Percentiles rank a stretch among this genome's conserved stretches.
Conservation (phyloP, 2,329 filamentous ascomycete genomes). For the Lasiodiplodia sp. region DNA sequence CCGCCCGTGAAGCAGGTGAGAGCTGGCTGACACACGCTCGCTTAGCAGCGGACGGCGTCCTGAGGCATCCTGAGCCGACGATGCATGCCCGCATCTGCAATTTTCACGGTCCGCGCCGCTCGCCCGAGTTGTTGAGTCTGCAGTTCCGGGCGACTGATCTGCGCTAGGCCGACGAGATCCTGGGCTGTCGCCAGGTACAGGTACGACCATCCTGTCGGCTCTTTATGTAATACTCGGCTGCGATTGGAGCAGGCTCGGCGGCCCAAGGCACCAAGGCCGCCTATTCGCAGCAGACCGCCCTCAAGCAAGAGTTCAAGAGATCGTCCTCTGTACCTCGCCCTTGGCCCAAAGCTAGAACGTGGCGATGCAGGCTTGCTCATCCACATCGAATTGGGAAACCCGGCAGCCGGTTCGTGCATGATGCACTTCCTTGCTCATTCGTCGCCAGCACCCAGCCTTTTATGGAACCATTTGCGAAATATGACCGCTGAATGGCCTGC, state of each 20-base stretch:
- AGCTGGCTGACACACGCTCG: not conserved
- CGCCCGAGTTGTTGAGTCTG: not conserved
- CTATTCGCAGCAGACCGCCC: not conserved
- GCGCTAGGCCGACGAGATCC: not conserved
- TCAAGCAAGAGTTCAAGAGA: not conserved
- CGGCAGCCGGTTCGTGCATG: not conserved
- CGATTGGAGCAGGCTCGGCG: not conserved
- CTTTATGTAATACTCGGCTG: slow-evolving; percentile 8
- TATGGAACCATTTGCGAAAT: slow-evolving; percentile 5
- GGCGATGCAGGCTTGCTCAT: slow-evolving; percentile 10
- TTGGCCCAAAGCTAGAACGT: slow-evolving; percentile 12
- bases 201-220: not conserved
- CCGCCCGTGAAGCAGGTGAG: not conserved
- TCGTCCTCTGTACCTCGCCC: not conserved
- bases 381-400: not conserved
- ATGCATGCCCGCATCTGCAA: not conserved
- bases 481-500: slow-evolving; percentile 12
- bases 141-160: not conserved
- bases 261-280: slow-evolving; percentile 1
- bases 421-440: slow-evolving; percentile 6
- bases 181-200: not conserved
- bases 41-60: not conserved
- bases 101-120: not conserved
- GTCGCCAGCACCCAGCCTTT: slow-evolving; percentile 12
- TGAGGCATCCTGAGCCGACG: not conserved